Percentiles rank a stretch among this genome's conserved stretches.
Evolutionary conservation across 2,329 filamentous ascomycete genomes (phyloP).

Genomic region (Ophiostoma australiae): DNA sequence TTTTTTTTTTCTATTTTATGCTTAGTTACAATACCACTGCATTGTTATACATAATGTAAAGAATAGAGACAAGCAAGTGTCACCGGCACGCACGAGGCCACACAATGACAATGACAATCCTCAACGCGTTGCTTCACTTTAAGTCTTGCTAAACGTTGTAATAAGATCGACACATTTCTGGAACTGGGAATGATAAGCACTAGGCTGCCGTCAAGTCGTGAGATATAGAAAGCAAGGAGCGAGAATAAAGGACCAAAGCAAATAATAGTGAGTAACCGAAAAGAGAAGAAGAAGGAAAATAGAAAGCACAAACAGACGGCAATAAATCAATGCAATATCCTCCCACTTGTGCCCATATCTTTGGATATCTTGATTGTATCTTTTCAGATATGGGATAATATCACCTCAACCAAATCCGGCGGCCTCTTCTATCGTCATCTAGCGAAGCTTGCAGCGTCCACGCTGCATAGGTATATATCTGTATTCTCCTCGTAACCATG

Average conservation of each 20-base stretch:
- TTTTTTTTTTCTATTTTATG: not conserved
- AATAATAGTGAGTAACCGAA: not conserved
- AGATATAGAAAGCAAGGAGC: not conserved
- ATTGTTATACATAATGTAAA: too few species aligned
- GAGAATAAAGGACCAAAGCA: not conserved
- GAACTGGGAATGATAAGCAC: not conserved
- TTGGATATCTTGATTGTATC: not conserved
- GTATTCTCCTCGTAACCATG: not conserved
- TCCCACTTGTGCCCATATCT: not conserved
- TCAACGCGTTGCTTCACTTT: not conserved
- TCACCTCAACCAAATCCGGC: not conserved
- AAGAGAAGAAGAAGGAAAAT: not conserved
- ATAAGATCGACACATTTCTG: not conserved
- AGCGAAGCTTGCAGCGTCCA: not conserved
- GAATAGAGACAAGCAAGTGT: too few species aligned
- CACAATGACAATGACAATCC: too few species aligned
- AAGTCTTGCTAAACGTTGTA: too few species aligned
- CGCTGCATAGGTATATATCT: not conserved
- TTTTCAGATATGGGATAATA: not conserved
- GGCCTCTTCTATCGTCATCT: not conserved
- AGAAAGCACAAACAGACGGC: not conserved
- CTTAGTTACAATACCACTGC: not conserved
- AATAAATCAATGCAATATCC: not conserved
- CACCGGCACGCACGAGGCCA: too few species aligned
- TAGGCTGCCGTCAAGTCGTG: conserved; percentile 9